Evolutionary conservation across 768 basidiomycete genomes (phyloP).

Genomic region (Tylopilus subfusipes): DNA sequence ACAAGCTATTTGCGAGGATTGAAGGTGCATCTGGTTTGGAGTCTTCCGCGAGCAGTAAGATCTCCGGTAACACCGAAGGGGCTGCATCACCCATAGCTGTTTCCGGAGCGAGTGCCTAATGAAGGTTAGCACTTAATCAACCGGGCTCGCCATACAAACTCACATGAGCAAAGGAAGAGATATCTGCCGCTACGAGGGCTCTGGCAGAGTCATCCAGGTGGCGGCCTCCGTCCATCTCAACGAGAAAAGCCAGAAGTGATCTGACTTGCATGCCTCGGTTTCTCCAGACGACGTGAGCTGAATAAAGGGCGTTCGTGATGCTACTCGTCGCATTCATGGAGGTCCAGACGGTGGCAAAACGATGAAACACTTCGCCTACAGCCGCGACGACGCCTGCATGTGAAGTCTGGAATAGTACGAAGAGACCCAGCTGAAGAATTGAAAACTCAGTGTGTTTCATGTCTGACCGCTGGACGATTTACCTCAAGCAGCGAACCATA

Average conservation of each 20-base stretch:
- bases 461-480: not conserved
- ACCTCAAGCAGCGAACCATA: conserved; percentile 72
- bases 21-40: conserved; percentile 58
- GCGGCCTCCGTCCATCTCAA: conserved; percentile 60
- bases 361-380: conserved; percentile 68
- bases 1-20: conserved; percentile 69
- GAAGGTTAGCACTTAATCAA: not conserved
- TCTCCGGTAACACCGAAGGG: conserved; percentile 52
- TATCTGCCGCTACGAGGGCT: conserved; percentile 52
- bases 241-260: conserved; percentile 55
- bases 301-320: conserved; percentile 58
- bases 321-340: conserved; percentile 62
- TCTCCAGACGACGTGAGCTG: conserved; percentile 62
- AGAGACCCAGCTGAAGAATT: conserved; percentile 47
- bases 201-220: conserved; percentile 54
- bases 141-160: conserved; percentile 14
- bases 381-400: conserved; percentile 53
- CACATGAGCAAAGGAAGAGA: conserved; percentile 60
- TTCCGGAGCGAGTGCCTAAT: conserved; percentile 41
- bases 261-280: conserved; percentile 63
- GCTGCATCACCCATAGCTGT: conserved; percentile 33
- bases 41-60: conserved; percentile 61
- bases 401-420: conserved; percentile 49
- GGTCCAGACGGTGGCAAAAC: conserved; percentile 71
- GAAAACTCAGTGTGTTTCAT: conserved; percentile 7